Evolutionary conservation across 2,329 filamentous ascomycete species (phyloP).

Genomic region (Stemphylium vesicarium): DNA sequence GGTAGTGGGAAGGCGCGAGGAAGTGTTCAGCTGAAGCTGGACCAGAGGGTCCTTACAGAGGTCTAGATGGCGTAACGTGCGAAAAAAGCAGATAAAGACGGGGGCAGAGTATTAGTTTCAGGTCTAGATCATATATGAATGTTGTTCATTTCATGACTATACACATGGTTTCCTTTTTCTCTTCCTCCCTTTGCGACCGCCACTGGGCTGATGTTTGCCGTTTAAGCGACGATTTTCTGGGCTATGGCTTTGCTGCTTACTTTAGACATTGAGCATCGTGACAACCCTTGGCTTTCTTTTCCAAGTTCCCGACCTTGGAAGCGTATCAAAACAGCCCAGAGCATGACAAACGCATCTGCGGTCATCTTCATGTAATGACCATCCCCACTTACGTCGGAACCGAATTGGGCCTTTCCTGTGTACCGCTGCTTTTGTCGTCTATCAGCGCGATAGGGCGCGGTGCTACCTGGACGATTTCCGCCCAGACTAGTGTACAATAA

Average conservation of each 20-base stretch:
- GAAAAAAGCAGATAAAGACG: too few species aligned
- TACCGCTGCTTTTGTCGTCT: background rate
- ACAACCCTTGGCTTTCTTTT: background rate
- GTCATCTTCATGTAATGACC: background rate
- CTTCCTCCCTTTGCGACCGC: background rate
- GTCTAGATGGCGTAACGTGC: too few species aligned
- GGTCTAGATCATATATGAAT: background rate
- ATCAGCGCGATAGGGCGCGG: background rate
- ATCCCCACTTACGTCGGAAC: background rate
- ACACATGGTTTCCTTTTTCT: constrained; percentile 2
- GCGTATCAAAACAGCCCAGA: background rate
- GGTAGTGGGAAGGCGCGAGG: background rate
- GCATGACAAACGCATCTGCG: too few species aligned
- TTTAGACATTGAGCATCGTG: constrained; percentile 1
- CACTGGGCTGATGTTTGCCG: background rate
- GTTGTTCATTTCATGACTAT: constrained; percentile 2
- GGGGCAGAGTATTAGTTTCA: background rate
- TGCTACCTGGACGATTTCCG: background rate
- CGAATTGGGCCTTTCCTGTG: background rate
- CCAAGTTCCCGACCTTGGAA: background rate
- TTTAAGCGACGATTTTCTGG: background rate
- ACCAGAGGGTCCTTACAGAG: too few species aligned
- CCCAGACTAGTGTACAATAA: constrained; percentile 8
- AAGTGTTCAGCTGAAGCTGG: too few species aligned
- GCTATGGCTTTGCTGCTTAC: background rate